These are phyloP conservation scores for Scedosporium dehoogii DNA, from an alignment of 2,329 filamentous ascomycete genomes.

Conservation along the genomic window DNA sequence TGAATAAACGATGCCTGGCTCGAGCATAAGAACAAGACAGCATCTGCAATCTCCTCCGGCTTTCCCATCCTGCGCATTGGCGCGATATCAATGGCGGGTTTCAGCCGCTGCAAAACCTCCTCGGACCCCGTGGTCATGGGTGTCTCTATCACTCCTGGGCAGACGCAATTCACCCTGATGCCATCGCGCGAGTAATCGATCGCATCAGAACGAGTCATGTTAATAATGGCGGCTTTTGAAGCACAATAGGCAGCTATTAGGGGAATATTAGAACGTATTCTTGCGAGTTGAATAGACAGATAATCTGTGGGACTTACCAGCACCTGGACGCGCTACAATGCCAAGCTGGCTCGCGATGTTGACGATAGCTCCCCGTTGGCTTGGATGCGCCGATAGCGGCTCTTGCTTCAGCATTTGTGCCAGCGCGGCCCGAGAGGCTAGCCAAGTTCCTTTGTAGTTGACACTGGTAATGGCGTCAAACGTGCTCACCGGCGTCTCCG, in stretches of 20 bases:
- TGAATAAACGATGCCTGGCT: constrained; percentile 39
- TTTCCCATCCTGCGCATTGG: constrained; percentile 42
- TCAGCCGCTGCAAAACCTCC: constrained; percentile 27
- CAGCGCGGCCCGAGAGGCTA: constrained; percentile 33
- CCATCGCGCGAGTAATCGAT: constrained; percentile 40
- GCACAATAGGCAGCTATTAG: constrained; percentile 41
- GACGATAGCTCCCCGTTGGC: constrained; percentile 36
- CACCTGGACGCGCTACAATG: constrained; percentile 33
- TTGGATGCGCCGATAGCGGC: constrained; percentile 26
- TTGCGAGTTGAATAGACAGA: not conserved
- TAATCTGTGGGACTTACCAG: constrained; percentile 23
- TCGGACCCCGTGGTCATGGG: constrained; percentile 31
- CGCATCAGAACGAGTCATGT: constrained; percentile 45
- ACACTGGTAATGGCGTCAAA: constrained; percentile 45
- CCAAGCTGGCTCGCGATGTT: constrained; percentile 44
- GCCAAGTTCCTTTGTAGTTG: constrained; percentile 43
- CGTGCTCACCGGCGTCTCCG: constrained; percentile 33
- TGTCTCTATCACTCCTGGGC: constrained; percentile 33
- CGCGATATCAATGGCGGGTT: constrained; percentile 31
- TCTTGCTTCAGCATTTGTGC: constrained; percentile 35
- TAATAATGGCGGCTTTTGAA: constrained; percentile 48
- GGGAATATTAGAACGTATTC: not conserved
- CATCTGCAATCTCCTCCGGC: constrained; percentile 37
- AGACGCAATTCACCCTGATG: constrained; percentile 28
- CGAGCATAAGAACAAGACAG: constrained; percentile 38